Percentiles rank a stretch among this genome's conserved stretches.
Conservation (phyloP, 352 stramenopile species). For the Phytopythium vexans region DNA sequence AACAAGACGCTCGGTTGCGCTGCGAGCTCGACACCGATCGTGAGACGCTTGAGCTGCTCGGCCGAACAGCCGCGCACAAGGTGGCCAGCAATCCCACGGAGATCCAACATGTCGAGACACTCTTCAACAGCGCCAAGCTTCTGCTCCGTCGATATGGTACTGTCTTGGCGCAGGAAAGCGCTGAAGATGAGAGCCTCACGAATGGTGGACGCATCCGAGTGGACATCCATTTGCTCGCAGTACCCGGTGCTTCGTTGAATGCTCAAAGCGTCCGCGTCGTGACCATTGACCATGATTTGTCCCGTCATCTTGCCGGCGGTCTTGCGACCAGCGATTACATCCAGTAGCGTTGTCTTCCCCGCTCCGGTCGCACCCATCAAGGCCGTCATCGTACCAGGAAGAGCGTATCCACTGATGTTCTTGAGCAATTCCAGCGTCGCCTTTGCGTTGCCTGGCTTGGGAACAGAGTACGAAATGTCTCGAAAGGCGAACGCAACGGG, state of each 20-base stretch:
- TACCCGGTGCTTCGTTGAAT: no score
- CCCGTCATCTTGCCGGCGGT: no score
- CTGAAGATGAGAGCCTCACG: slow-evolving; percentile 78
- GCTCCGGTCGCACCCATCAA: slow-evolving; percentile 58
- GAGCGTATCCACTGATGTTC: no score
- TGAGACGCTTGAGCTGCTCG: slow-evolving; percentile 42
- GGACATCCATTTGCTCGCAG: no score
- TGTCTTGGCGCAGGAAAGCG: slow-evolving; percentile 55
- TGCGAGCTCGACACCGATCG: slow-evolving; percentile 87
- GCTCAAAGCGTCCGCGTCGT: no score
- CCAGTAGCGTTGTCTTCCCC: slow-evolving; percentile 16
- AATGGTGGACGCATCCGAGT: no score
- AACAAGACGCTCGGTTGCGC: slow-evolving; percentile 77
- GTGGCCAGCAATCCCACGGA: slow-evolving; percentile 24
- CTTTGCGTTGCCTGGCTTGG: slow-evolving; percentile 16
- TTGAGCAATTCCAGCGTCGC: slow-evolving; percentile 48
- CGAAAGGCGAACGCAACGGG: slow-evolving; percentile 23
- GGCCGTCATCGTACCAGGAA: slow-evolving; percentile 80
- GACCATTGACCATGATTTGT: no score
- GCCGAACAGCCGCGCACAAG: slow-evolving; percentile 34
- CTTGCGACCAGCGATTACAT: slow-evolving; percentile 15
- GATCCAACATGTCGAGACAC: slow-evolving; percentile 27
- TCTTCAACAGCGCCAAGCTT: slow-evolving; percentile 33
- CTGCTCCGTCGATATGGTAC: slow-evolving; percentile 17
- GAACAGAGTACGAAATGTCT: slow-evolving; percentile 29